Evolutionary conservation across 768 basidiomycete genomes (phyloP), one percentile per base, ranked within the genome.

Genomic region (Mycena olivaceomarginata): DNA sequence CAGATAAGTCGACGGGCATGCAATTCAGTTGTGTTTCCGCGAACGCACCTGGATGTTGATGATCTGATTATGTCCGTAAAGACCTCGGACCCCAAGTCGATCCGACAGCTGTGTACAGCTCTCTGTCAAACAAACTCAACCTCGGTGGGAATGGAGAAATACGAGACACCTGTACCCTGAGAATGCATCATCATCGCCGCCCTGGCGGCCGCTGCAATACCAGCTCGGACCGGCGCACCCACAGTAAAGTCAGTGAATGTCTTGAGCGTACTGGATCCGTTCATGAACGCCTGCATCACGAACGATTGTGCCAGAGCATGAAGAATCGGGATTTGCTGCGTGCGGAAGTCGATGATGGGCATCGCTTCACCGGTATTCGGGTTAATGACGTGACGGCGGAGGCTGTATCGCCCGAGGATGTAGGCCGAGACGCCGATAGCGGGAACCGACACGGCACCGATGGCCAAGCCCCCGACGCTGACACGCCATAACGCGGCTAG

Each of bases 271-370:
- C 46, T 53, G 15, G 46, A 62, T 16, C 60, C 62, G 16, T 53
- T 22, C 39, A 70, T n/a, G 45, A 71, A 71, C 60, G 70, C 70
- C 20, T 71, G 45, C 62, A 71, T 40, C 3, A 71, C 70, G 18
- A 53, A 62, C 59, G n/a, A 41, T 18, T 63, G 70, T 2, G 60
- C 66, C 9, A 67, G 37, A 9, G 22, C 66, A 31, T 67, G 66
- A 0, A 67, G 22, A 12, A 67, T 51, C 12, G 66, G 66, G 20
- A 67, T 51, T n/a, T 67, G 66, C 12, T 67, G 66, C 1, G 66
- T 67, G 13, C 66, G 66, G 48, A 53, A 67, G 9, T 67, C 66
- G 15, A 67, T 39, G 31, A 67, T 67, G 12, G 45, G 45, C 25
- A 67, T 67, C 6, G 46, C 15, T 20, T 51, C 15, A 18, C 66